A percentile compares a stretch with the other conserved stretches of the same genome.
These are phyloP conservation scores for Gracilaria gracilis DNA, from an alignment of 23 red algal genomes.

Conservation along the genomic window DNA sequence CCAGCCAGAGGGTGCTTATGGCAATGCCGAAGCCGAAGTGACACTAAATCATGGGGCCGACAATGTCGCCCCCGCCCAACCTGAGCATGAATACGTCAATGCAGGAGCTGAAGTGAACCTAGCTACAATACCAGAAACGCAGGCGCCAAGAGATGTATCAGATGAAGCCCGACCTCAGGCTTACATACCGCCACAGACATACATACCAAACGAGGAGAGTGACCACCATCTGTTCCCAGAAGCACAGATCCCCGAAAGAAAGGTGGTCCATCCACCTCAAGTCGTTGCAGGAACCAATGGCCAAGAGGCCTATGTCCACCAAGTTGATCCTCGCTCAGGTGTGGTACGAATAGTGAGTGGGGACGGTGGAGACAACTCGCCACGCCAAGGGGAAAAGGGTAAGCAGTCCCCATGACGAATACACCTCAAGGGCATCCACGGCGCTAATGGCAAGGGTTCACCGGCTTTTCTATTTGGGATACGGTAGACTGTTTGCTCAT, in stretches of 20 bases:
- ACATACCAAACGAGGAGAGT: constrained; percentile 6
- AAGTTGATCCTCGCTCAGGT: background rate
- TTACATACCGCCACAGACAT: constrained; percentile 11
- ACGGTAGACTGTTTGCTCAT: background rate
- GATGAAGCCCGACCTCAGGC: background rate
- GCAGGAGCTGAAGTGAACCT: background rate
- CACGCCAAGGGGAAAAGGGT: background rate
- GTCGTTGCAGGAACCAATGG: background rate
- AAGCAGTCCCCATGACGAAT: background rate
- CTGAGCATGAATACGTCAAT: background rate
- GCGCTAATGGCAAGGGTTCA: background rate
- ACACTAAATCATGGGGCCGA: background rate
- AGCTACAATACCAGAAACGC: background rate
- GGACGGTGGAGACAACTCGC: background rate
- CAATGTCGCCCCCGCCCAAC: background rate
- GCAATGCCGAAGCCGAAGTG: background rate
- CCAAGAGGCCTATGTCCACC: background rate
- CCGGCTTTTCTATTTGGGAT: background rate
- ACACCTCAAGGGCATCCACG: background rate
- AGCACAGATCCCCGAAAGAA: background rate
- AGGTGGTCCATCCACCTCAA: background rate
- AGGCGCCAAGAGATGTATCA: background rate
- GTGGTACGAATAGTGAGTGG: background rate
- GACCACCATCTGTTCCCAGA: constrained; percentile 18
- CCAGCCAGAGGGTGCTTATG: background rate